phyloP scores from a whole-genome alignment of 202 grass and related monocot genomes.

The Carex arenaria region DNA sequence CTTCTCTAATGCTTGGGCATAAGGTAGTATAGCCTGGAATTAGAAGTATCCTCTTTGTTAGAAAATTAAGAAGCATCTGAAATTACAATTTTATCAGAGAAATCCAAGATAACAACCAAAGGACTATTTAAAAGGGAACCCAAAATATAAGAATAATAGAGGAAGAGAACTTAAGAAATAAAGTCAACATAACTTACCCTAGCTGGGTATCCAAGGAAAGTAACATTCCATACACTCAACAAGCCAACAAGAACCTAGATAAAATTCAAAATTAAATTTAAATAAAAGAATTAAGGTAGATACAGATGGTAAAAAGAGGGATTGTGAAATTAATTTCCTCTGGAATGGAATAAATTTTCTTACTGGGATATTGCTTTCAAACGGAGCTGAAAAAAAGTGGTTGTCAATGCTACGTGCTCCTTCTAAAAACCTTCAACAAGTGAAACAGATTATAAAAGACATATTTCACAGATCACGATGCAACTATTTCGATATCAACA shows the following conservation, averaged over 20 bases:
- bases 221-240: slow-evolving; percentile 97
- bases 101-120: neutral
- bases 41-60: neutral
- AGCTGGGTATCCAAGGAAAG: slow-evolving; percentile 88
- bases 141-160: neutral
- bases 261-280: slow-evolving; percentile 20
- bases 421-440: slow-evolving; percentile 80
- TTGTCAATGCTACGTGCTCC: slow-evolving; percentile 85
- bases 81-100: neutral
- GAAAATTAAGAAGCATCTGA: neutral
- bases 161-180: neutral
- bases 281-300: slow-evolving; percentile 1
- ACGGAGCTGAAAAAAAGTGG: slow-evolving; percentile 62
- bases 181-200: slow-evolving; percentile 46
- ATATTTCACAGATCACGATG: slow-evolving; percentile 5
- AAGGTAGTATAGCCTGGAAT: slow-evolving; percentile 88
- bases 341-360: slow-evolving; percentile 24
- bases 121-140: neutral
- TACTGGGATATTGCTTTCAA: slow-evolving; percentile 97
- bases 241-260: slow-evolving; percentile 92
- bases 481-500: neutral
- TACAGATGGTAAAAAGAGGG: slow-evolving; percentile 5
- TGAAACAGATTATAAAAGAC: slow-evolving; percentile 17
- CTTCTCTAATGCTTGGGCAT: slow-evolving; percentile 95
- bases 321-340: slow-evolving; percentile 16